Conservation (phyloP, 2,329 filamentous ascomycete genomes). For the Paracamarosporium sp. region DNA sequence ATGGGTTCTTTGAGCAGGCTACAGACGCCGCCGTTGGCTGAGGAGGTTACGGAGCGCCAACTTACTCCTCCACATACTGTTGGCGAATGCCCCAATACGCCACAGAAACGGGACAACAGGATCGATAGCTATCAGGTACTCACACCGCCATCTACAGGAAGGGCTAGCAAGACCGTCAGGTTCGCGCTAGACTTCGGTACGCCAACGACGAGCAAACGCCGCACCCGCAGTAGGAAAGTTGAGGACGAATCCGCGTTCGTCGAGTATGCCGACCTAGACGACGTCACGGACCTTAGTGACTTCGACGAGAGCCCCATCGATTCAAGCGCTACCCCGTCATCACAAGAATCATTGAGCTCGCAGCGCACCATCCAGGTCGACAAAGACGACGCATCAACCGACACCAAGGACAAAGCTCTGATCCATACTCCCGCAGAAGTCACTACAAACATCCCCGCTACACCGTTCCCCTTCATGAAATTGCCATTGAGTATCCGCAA, state of each 20-base stretch:
- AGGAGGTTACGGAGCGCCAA: not conserved
- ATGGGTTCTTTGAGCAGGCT: constrained; percentile 11
- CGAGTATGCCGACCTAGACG: constrained; percentile 17
- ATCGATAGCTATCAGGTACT: constrained; percentile 9
- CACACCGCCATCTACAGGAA: constrained; percentile 30
- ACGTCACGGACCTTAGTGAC: constrained; percentile 13
- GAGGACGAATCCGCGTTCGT: constrained; percentile 13
- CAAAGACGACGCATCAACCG: not conserved
- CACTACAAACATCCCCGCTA: not conserved
- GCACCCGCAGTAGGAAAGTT: not conserved
- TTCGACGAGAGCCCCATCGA: not conserved
- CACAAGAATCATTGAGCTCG: not conserved
- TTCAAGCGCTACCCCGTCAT: not conserved
- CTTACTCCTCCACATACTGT: not conserved
- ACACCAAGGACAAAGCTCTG: not conserved
- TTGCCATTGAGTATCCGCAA: constrained; percentile 29
- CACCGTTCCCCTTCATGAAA: constrained; percentile 25
- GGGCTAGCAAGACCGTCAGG: constrained; percentile 10
- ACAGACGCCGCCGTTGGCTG: constrained; percentile 15
- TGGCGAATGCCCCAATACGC: not conserved
- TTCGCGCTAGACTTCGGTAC: constrained; percentile 8
- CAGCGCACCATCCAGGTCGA: constrained; percentile 1
- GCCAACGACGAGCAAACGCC: constrained; percentile 6
- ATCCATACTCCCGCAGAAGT: not conserved
- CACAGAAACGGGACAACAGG: not conserved